phyloP scores from a whole-genome alignment of 352 stramenopile species.

The Phytophthora hibernalis region DNA sequence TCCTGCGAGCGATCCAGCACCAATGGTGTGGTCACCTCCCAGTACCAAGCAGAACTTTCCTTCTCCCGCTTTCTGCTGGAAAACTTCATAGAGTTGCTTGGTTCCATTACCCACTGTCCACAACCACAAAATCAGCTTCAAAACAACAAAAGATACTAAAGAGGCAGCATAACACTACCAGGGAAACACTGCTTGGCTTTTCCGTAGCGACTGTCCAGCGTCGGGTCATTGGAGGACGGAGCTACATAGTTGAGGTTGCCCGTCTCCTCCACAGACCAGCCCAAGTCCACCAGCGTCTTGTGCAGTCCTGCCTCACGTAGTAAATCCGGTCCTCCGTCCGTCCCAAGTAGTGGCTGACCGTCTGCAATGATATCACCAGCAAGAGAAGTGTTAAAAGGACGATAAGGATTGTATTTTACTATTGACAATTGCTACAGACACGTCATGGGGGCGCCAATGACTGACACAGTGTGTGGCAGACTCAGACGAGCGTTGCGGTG shows the following conservation, averaged over 20 bases:
- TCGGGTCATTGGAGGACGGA: constrained; percentile 57
- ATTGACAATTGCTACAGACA: constrained; percentile 20
- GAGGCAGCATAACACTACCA: constrained; percentile 29
- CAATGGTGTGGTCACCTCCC: constrained; percentile 97
- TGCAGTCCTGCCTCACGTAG: constrained; percentile 82
- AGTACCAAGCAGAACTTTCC: constrained; percentile 96
- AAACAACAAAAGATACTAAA: neutral
- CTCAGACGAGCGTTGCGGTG: constrained; percentile 62
- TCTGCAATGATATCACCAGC: constrained; percentile 42
- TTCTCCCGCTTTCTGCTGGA: constrained; percentile 88
- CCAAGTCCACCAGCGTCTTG: constrained; percentile 79
- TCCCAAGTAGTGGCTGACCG: constrained; percentile 82
- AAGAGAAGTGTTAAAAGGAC: neutral
- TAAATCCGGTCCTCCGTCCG: constrained; percentile 77
- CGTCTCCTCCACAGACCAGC: constrained; percentile 88
- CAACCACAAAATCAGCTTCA: neutral
- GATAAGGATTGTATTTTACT: neutral
- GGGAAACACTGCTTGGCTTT: constrained; percentile 81
- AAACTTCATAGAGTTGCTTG: constrained; percentile 79
- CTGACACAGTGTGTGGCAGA: constrained; percentile 70
- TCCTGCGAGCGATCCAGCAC: constrained; percentile 92
- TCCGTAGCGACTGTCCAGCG: constrained; percentile 73
- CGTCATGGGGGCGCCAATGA: constrained; percentile 91
- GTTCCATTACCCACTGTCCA: constrained; percentile 86
- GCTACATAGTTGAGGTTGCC: constrained; percentile 79